phyloP scores from a whole-genome alignment of 306 rosid species.

The Inga leiocalycina region DNA sequence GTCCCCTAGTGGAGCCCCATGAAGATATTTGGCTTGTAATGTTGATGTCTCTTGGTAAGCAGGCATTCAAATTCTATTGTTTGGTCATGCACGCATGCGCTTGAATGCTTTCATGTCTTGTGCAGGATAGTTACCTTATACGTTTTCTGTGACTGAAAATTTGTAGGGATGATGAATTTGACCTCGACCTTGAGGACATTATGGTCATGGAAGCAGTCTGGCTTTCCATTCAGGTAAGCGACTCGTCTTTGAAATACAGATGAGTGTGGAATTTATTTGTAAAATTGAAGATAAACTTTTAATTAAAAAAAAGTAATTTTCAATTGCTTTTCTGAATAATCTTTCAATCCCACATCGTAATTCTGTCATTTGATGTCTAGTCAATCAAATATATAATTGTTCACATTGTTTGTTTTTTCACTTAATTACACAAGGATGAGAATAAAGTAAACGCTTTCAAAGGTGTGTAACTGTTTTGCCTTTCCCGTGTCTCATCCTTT shows the following conservation, averaged over 20 bases:
- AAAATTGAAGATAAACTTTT: conserved; percentile 10
- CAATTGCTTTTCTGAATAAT: neutral
- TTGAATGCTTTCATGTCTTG: conserved; percentile 23
- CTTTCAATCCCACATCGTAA: neutral
- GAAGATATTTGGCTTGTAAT: neutral
- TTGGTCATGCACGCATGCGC: conserved; percentile 1
- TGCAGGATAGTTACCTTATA: neutral
- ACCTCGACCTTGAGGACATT: conserved; percentile 93
- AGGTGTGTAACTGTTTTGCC: neutral
- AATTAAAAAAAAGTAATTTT: neutral
- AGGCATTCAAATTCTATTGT: conserved; percentile 11
- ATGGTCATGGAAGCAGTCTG: conserved; percentile 99
- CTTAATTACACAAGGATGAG: conserved; percentile 8
- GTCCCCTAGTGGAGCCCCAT: neutral
- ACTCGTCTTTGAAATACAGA: conserved; percentile 16
- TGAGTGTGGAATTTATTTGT: neutral
- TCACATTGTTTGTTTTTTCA: conserved; percentile 2
- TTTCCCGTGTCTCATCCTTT: neutral
- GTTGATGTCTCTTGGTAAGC: neutral
- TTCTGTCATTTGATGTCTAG: conserved; percentile 5
- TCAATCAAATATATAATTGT: conserved; percentile 13
- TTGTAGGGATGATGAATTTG: conserved; percentile 90
- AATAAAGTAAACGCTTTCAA: conserved; percentile 14
- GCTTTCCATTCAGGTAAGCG: conserved; percentile 90
- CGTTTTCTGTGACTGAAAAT: conserved; percentile 30